phyloP scores from a whole-genome alignment of 2,329 filamentous ascomycete genomes.

The Ophiocordyceps camponoti-floridani region DNA sequence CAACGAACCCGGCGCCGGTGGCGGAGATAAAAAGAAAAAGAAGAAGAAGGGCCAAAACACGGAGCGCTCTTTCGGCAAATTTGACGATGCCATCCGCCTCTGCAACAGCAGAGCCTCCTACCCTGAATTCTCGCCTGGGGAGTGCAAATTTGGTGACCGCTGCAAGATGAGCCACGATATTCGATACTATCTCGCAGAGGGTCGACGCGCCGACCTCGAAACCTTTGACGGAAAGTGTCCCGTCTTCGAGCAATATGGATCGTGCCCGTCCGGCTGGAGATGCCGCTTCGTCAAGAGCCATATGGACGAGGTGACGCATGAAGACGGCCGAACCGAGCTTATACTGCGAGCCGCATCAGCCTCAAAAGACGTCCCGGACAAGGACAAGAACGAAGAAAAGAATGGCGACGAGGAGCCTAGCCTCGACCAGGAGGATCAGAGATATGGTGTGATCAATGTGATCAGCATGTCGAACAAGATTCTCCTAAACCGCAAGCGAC shows the following conservation, averaged over 20 bases:
- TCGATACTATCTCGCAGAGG: constrained; percentile 65
- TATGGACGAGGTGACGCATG: constrained; percentile 58
- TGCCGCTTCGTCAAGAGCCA: constrained; percentile 83
- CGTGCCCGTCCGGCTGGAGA: constrained; percentile 77
- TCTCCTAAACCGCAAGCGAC: constrained; percentile 54
- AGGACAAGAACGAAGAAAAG: constrained; percentile 20
- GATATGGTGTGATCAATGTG: constrained; percentile 56
- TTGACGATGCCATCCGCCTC: constrained; percentile 57
- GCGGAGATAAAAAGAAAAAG: constrained; percentile 25
- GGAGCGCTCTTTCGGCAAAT: constrained; percentile 62
- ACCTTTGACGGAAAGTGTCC: constrained; percentile 68
- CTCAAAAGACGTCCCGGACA: constrained; percentile 3
- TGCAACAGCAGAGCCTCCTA: constrained; percentile 56
- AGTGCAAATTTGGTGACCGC: constrained; percentile 61
- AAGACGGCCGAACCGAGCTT: constrained; percentile 71
- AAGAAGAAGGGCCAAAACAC: constrained; percentile 58
- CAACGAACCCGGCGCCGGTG: constrained; percentile 33
- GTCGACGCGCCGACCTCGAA: constrained; percentile 62
- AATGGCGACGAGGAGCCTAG: constrained; percentile 8
- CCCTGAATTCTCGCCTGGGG: constrained; percentile 64
- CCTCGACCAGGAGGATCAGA: constrained; percentile 23
- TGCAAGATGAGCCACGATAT: constrained; percentile 76
- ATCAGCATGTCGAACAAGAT: constrained; percentile 55
- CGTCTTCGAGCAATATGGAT: constrained; percentile 57
- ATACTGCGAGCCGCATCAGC: constrained; percentile 36